These are phyloP conservation scores for Pseudocercospora cruenta DNA, from an alignment of 2,329 filamentous ascomycete genomes.

Conservation along the genomic window DNA sequence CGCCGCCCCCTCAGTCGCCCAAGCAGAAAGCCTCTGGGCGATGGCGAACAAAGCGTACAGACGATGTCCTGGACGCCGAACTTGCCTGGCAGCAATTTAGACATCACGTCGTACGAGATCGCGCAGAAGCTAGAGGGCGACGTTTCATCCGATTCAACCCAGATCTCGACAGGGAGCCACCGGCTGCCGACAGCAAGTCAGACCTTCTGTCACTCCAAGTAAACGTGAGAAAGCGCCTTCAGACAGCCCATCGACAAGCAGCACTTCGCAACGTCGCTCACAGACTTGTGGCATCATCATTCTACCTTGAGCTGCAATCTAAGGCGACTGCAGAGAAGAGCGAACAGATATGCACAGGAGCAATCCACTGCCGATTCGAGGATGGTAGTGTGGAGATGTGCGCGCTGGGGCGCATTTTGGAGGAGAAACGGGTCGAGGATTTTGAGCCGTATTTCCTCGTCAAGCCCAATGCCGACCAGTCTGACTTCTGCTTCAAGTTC, in stretches of 20 bases:
- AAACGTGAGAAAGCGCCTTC: slow-evolving; percentile 38
- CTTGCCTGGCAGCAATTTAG: slow-evolving; percentile 41
- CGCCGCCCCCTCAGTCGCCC: slow-evolving; percentile 6
- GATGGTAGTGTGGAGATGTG: slow-evolving; percentile 39
- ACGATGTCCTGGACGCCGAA: slow-evolving; percentile 43
- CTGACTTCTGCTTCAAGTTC: slow-evolving; percentile 32
- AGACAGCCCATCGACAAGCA: slow-evolving; percentile 34
- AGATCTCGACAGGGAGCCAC: slow-evolving; percentile 37
- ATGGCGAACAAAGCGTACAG: slow-evolving; percentile 33
- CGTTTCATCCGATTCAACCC: slow-evolving; percentile 44
- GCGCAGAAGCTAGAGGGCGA: slow-evolving; percentile 30
- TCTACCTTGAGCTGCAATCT: slow-evolving; percentile 43
- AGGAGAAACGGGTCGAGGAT: slow-evolving; percentile 29
- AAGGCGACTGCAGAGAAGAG: slow-evolving; percentile 38
- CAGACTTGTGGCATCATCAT: slow-evolving; percentile 42
- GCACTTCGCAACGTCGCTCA: slow-evolving; percentile 40
- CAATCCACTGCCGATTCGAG: slow-evolving; percentile 41
- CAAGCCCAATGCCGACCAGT: slow-evolving; percentile 30
- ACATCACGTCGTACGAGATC: slow-evolving; percentile 33
- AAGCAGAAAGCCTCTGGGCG: slow-evolving; percentile 21
- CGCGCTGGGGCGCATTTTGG: slow-evolving; percentile 37
- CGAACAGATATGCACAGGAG: slow-evolving; percentile 37
- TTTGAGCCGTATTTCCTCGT: slow-evolving; percentile 43
- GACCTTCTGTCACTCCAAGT: slow-evolving; percentile 38
- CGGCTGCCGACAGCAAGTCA: slow-evolving; percentile 42